Percentiles rank a stretch among this genome's conserved stretches.
Evolutionary conservation across 2,329 filamentous ascomycete species (phyloP).

Genomic region (Alternaria metachromatica): DNA sequence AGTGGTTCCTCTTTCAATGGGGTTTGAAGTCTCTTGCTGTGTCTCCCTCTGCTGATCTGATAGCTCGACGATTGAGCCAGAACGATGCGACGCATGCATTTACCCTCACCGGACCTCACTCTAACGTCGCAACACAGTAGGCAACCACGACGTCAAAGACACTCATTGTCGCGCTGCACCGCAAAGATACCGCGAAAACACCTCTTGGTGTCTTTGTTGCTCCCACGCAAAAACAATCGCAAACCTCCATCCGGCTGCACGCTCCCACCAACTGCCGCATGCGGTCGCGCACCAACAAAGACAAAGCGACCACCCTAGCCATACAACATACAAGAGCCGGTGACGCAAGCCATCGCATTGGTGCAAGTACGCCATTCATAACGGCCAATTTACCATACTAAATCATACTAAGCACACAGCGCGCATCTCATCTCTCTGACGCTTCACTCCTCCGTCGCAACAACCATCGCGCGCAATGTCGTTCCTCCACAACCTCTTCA

Average conservation of each 20-base stretch:
- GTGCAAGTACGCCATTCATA: not conserved
- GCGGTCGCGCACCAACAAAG: constrained; percentile 11
- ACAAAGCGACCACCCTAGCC: constrained; percentile 2
- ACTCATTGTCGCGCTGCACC: not conserved
- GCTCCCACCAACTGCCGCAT: constrained; percentile 6
- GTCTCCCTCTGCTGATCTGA: not conserved
- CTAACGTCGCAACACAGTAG: not conserved
- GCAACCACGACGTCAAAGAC: not conserved
- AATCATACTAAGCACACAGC: too few species aligned
- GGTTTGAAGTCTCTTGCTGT: too few species aligned
- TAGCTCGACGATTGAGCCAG: not conserved
- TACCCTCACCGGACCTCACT: not conserved
- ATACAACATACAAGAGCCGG: constrained; percentile 16
- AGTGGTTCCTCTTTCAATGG: not conserved
- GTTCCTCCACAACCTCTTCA: not conserved
- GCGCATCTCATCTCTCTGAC: too few species aligned
- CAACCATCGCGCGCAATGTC: not conserved
- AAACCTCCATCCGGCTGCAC: constrained; percentile 1
- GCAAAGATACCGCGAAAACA: not conserved
- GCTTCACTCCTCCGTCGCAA: too few species aligned
- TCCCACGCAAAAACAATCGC: not conserved
- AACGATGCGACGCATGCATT: not conserved
- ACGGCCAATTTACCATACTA: too few species aligned
- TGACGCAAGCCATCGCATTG: not conserved
- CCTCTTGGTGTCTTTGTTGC: not conserved